Conservation (phyloP, 2,329 filamentous ascomycete species). For the Leptodontidium sp. region DNA sequence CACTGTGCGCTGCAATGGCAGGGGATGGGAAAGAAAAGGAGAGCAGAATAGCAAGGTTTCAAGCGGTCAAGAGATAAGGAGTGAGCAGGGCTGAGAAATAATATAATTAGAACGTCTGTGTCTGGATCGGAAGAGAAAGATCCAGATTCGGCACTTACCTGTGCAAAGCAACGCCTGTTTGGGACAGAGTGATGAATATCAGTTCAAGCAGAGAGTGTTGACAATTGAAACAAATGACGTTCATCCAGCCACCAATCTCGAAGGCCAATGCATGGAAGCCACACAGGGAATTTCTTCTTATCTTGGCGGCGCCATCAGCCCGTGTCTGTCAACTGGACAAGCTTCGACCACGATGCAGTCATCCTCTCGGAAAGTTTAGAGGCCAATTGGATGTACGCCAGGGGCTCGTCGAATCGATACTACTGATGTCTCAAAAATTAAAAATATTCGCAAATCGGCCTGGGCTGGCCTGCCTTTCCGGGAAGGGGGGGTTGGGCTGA, state of each 20-base stretch:
- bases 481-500: constrained; percentile 1
- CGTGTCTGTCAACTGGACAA: neutral
- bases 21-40: neutral
- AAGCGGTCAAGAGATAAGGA: constrained; percentile 18
- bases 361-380: neutral
- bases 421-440: neutral
- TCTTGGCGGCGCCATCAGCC: neutral
- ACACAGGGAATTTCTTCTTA: neutral
- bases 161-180: neutral
- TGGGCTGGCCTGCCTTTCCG: neutral
- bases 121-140: neutral
- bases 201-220: neutral
- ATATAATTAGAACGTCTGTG: neutral
- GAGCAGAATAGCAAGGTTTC: neutral
- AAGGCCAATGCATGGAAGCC: too few species aligned
- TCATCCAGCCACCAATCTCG: neutral
- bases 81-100: neutral
- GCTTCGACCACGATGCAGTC: constrained; percentile 3
- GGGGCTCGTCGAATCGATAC: too few species aligned
- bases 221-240: constrained; percentile 1
- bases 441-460: neutral
- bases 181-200: neutral
- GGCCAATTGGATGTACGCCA: neutral
- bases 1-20: constrained; percentile 1
- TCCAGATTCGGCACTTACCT: neutral